These are phyloP conservation scores for Gomphus bonarii DNA, from an alignment of 1,284 basidiomycete genomes.

Conservation along the genomic window DNA sequence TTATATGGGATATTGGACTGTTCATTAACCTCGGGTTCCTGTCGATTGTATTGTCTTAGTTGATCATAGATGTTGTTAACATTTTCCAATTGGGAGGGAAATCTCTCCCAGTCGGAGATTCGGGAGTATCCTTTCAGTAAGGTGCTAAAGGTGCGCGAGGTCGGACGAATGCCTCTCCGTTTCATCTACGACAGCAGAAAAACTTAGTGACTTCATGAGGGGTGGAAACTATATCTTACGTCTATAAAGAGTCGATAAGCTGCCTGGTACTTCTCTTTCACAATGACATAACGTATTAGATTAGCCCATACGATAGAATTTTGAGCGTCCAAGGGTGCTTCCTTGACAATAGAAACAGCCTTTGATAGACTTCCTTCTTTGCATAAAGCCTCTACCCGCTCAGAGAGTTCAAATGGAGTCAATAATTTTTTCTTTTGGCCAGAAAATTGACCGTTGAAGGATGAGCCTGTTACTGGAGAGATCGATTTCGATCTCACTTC, in stretches of 20 bases:
- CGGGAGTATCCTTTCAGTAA: constrained; percentile 49
- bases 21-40: constrained; percentile 29
- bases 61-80: constrained; percentile 48
- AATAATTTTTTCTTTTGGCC: constrained; percentile 26
- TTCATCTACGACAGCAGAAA: constrained; percentile 51
- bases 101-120: constrained; percentile 45
- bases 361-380: constrained; percentile 40
- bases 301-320: constrained; percentile 68
- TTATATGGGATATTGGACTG: constrained; percentile 38
- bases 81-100: constrained; percentile 47
- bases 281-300: constrained; percentile 50
- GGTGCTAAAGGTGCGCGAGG: constrained; percentile 50
- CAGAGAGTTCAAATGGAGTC: constrained; percentile 48
- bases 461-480: too few relatives aligned
- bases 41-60: constrained; percentile 37
- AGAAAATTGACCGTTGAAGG: too few relatives aligned
- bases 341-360: constrained; percentile 52
- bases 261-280: constrained; percentile 41
- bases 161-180: constrained; percentile 60
- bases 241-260: constrained; percentile 55
- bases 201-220: not conserved
- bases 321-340: constrained; percentile 54
- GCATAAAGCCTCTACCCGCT: constrained; percentile 45
- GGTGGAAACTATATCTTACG: constrained; percentile 31
- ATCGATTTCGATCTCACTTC: not conserved